These are phyloP conservation scores for Epicoccum nigrum DNA, from an alignment of 2,329 filamentous ascomycete species.

Conservation along the genomic window DNA sequence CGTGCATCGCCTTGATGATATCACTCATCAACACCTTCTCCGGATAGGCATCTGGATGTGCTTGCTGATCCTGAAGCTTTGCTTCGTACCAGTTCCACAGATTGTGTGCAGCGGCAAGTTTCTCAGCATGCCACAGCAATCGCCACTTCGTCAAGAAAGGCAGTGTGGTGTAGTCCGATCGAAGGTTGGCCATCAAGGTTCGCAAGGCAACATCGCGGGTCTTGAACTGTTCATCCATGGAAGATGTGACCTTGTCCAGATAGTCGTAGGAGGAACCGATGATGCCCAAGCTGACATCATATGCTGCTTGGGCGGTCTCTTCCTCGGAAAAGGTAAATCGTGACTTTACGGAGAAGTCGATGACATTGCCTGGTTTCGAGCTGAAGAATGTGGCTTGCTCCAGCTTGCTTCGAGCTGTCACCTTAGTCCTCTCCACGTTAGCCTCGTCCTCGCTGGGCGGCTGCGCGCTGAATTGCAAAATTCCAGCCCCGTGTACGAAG, in stretches of 20 bases:
- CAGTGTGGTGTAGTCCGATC: conserved; percentile 67
- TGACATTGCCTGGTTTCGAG: conserved; percentile 77
- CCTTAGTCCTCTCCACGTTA: conserved; percentile 51
- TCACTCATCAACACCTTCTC: conserved; percentile 74
- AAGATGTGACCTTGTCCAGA: conserved; percentile 73
- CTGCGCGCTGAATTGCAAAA: conserved; percentile 61
- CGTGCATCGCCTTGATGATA: conserved; percentile 76
- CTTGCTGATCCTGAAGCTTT: conserved; percentile 71
- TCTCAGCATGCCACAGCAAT: conserved; percentile 88
- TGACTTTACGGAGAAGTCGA: conserved; percentile 77
- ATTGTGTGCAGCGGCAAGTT: conserved; percentile 77
- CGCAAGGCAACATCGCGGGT: conserved; percentile 75
- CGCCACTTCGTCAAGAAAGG: conserved; percentile 75
- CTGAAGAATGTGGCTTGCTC: conserved; percentile 96
- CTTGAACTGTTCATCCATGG: conserved; percentile 80
- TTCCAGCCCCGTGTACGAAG: conserved; percentile 63
- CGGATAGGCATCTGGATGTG: conserved; percentile 62
- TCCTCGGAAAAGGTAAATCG: conserved; percentile 69
- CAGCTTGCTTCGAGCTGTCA: conserved; percentile 86
- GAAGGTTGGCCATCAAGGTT: conserved; percentile 75
- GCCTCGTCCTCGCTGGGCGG: conserved; percentile 65
- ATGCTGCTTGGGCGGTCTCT: conserved; percentile 77
- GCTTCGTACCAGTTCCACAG: conserved; percentile 83
- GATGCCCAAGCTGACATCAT: conserved; percentile 81
- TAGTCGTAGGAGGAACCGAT: conserved; percentile 77